Evolutionary conservation across 441 rosid species (phyloP), one percentile per base, ranked within the genome.

Genomic region (Daphne laureola): DNA sequence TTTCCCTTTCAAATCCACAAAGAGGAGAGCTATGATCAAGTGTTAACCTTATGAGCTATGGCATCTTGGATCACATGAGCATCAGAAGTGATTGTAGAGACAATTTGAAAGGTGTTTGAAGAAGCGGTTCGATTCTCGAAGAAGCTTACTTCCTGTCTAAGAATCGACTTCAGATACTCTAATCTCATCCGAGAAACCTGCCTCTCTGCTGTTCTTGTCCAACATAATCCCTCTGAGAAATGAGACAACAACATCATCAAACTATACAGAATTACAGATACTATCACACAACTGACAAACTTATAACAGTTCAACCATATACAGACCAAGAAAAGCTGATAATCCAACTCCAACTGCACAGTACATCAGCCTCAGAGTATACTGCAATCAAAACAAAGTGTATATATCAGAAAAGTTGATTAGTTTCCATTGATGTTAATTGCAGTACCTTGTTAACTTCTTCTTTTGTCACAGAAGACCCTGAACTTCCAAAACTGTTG

Each of bases 121-220:
- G 75, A 67, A 55, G 69, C 43, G 9, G 70, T 63, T 50, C 66
- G 72, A 55, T 50, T 60, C 17, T 77, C 82, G 9, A 77, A 71
- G 65, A 65, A 66, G 26, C 74, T 63, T 21, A 73, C 82, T 57
- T 77, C 74, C 64, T 73, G 73, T 44, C 71, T 59, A 17, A 73
- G 68, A 49, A 77, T 72, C 15, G 82, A 63, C 57, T 67, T 71
- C 18, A 73, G 62, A 68, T 73, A 77, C 43, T 73, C 73, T 44
- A 61, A 27, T 62, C 82, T 69, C 64, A 73, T 70, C 5, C 71
- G 64, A 48, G 77, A 68, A 18, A 76, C 46, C 63, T 77, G 74
- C 58, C 82, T 68, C 63, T 71, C 82, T 12, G 77, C 72, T 18
- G 71, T 77, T 65, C 78, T 71, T 31, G 73, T 68, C 82, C 82